These are phyloP conservation scores for Oxytropis ochrocephala DNA, from an alignment of 306 rosid species.

Conservation along the genomic window DNA sequence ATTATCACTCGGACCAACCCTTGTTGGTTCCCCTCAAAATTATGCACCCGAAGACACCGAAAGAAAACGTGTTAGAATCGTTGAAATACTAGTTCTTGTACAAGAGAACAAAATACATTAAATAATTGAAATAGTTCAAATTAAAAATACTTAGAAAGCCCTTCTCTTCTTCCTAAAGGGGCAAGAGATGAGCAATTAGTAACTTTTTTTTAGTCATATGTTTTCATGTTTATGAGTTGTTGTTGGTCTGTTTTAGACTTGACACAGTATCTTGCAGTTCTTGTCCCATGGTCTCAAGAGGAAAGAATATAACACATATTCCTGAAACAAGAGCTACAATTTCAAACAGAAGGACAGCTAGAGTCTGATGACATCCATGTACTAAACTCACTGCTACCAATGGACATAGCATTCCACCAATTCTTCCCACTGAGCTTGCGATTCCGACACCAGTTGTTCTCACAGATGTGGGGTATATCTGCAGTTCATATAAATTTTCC, in stretches of 20 bases:
- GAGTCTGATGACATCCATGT: slow-evolving; percentile 80
- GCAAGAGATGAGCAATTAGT: no score
- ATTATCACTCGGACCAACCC: no score
- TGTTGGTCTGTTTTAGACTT: slow-evolving; percentile 2
- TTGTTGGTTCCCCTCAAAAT: no score
- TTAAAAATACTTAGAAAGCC: no score
- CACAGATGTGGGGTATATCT: slow-evolving; percentile 88
- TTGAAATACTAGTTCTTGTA: no score
- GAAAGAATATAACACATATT: slow-evolving; percentile 64
- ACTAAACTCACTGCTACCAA: slow-evolving; percentile 84
- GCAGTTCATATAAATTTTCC: slow-evolving; percentile 29
- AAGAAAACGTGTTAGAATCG: no score
- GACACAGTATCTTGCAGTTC: slow-evolving; percentile 55
- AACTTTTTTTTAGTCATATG: no score
- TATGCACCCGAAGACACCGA: no score
- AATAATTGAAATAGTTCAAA: no score
- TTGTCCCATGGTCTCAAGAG: slow-evolving; percentile 84
- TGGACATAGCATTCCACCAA: slow-evolving; percentile 92
- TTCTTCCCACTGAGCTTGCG: slow-evolving; percentile 83
- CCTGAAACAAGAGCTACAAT: slow-evolving; percentile 69
- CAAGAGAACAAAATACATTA: no score
- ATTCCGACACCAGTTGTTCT: slow-evolving; percentile 92
- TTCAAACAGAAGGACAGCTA: slow-evolving; percentile 67
- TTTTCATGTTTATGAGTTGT: neutral
- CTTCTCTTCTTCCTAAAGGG: no score